phyloP scores from a whole-genome alignment of 306 rosid genomes.

The Luffa aegyptiaca region DNA sequence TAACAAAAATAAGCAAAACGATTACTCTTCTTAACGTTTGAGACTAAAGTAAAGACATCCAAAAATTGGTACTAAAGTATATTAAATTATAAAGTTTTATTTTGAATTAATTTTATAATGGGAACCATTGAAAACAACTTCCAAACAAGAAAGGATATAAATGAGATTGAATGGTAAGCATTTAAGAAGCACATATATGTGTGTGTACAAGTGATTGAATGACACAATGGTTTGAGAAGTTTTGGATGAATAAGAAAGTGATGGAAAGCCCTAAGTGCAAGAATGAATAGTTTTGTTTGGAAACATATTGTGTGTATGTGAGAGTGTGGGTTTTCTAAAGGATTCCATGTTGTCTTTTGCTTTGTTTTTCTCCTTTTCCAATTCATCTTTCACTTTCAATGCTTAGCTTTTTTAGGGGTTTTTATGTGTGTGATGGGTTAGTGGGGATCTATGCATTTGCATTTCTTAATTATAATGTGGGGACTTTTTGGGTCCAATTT shows the following conservation, averaged over 20 bases:
- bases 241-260: neutral
- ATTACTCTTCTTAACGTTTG: too few relatives aligned
- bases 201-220: neutral
- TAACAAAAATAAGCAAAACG: too few relatives aligned
- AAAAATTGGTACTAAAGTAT: too few relatives aligned
- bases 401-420: neutral
- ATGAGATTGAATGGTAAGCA: neutral
- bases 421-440: constrained; percentile 22
- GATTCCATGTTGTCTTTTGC: constrained; percentile 3
- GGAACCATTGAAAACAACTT: neutral
- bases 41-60: too few relatives aligned
- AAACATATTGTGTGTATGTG: neutral
- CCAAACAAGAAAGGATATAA: neutral
- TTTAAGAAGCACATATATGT: neutral
- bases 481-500: neutral
- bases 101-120: too few relatives aligned
- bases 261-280: neutral
- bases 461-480: constrained; percentile 13
- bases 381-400: neutral
- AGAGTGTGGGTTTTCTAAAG: neutral
- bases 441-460: constrained; percentile 31
- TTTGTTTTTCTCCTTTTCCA: neutral
- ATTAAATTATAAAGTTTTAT: too few relatives aligned
- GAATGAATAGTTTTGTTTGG: neutral
- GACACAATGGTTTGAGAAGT: neutral